A percentile compares a stretch with the other conserved stretches of the same genome.
These are phyloP conservation scores for Camelina laxa DNA, from an alignment of 345 rosid species.

Conservation along the genomic window DNA sequence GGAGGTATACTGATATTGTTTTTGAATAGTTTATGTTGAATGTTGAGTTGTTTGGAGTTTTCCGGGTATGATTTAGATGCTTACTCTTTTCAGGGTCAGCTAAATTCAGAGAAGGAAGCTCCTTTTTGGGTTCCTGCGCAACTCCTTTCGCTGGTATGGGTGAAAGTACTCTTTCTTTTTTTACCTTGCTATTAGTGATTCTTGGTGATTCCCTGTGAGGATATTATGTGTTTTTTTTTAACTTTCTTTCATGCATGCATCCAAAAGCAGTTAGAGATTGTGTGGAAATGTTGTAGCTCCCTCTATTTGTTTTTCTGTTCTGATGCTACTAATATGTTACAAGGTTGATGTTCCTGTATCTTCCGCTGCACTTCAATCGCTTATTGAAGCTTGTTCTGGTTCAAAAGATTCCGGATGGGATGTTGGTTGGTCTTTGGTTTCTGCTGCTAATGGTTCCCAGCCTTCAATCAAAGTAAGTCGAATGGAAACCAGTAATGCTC, in stretches of 20 bases:
- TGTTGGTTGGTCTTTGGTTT: slow-evolving; percentile 90
- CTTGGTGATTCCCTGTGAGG: background rate
- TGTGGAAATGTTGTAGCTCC: background rate
- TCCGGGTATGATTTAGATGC: slow-evolving; percentile 18
- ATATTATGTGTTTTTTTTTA: slow-evolving; percentile 1
- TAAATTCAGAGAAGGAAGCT: slow-evolving; percentile 45
- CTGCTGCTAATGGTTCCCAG: slow-evolving; percentile 52
- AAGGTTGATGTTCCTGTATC: slow-evolving; percentile 88
- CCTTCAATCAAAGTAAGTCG: slow-evolving; percentile 42
- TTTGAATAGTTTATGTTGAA: slow-evolving; percentile 26
- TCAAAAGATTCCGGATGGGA: slow-evolving; percentile 81
- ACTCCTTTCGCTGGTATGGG: slow-evolving; percentile 66
- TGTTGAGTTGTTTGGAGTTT: slow-evolving; percentile 14
- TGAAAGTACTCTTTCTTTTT: background rate
- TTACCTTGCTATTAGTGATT: slow-evolving; percentile 17
- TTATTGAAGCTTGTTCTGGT: slow-evolving; percentile 74
- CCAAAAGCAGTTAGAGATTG: background rate
- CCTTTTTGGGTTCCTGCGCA: slow-evolving; percentile 59
- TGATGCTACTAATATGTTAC: slow-evolving; percentile 37
- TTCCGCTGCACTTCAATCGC: slow-evolving; percentile 71
- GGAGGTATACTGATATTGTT: slow-evolving; percentile 57
- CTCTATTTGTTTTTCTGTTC: slow-evolving; percentile 21
- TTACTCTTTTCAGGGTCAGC: slow-evolving; percentile 53
- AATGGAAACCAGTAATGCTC: slow-evolving; percentile 44
- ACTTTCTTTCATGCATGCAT: background rate